Conservation (phyloP, 257 asterid species). For the Solanum sejunctum region DNA sequence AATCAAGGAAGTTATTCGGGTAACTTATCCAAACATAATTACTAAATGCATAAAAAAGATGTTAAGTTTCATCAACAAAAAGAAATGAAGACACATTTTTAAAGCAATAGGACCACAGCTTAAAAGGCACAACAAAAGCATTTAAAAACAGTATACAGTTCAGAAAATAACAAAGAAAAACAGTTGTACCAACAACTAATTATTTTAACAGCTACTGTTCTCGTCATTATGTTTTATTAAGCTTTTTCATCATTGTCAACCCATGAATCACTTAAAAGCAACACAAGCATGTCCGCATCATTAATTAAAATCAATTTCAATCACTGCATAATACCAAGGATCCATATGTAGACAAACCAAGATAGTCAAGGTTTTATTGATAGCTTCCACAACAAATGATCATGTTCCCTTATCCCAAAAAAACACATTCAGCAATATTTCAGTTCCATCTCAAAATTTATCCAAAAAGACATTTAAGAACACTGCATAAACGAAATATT, state of each 20-base stretch:
- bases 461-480: not conserved
- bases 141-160: not conserved
- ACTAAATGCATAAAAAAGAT: not conserved
- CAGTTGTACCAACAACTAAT: not conserved
- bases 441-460: not conserved
- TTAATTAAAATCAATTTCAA: not conserved
- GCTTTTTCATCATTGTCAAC: not conserved
- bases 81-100: not conserved
- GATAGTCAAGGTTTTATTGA: not conserved
- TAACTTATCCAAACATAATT: not conserved
- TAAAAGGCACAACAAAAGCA: not conserved
- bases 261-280: not conserved
- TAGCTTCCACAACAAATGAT: not conserved
- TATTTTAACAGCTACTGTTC: not conserved
- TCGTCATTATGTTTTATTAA: not conserved
- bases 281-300: not conserved
- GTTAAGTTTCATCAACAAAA: not conserved
- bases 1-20: not conserved
- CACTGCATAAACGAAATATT: not conserved
- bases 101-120: not conserved
- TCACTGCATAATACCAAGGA: not conserved
- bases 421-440: not conserved
- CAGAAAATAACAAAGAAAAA: not conserved
- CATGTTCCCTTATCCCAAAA: not conserved
- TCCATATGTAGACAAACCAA: not conserved